These are phyloP conservation scores for Pichia exigua DNA, from an alignment of 805 yeast species.

Conservation along the genomic window DNA sequence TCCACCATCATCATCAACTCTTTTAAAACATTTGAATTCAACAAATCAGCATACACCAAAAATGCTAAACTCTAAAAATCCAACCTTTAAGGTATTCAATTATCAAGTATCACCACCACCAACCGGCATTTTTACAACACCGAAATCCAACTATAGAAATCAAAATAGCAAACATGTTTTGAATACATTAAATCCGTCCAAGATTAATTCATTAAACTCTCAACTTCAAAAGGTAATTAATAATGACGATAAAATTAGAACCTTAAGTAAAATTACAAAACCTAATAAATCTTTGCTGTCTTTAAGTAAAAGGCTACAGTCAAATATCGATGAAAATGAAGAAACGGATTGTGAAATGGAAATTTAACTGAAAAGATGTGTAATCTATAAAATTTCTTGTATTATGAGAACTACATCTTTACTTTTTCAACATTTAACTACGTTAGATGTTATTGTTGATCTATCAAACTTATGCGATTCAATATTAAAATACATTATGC, in stretches of 20 bases:
- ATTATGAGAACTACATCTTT: no score
- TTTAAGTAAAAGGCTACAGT: neutral
- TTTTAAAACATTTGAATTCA: neutral
- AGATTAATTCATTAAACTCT: conserved; percentile 2
- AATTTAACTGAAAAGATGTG: neutral
- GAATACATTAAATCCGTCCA: neutral
- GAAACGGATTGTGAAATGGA: conserved; percentile 3
- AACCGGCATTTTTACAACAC: conserved; percentile 1
- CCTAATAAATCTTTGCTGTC: neutral
- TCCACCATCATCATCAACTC: neutral
- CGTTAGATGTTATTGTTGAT: no score
- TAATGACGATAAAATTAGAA: neutral
- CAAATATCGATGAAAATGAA: neutral
- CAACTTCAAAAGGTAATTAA: neutral
- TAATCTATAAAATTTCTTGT: no score
- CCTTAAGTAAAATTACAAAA: neutral
- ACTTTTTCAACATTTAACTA: neutral
- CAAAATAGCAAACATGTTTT: neutral
- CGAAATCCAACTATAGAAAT: neutral
- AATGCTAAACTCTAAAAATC: neutral
- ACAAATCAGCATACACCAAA: neutral
- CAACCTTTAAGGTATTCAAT: neutral
- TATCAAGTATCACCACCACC: conserved; percentile 7
- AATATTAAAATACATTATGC: no score
- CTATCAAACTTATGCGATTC: no score